Evolutionary conservation across 1,284 basidiomycete genomes (phyloP).

Genomic region (Leccinum insolens): DNA sequence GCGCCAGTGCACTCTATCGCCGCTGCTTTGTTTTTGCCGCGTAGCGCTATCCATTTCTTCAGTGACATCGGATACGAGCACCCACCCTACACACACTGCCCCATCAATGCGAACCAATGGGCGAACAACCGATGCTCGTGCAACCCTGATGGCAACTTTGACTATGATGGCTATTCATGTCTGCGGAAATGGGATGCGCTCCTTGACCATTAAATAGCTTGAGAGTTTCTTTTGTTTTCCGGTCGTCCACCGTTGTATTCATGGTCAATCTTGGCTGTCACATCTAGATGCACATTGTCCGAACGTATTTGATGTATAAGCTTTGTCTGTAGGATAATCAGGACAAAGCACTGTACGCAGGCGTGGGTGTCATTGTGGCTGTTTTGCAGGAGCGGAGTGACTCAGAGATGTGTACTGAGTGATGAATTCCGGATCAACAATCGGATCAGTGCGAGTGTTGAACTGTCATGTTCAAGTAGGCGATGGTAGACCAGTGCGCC

Average conservation of each 20-base stretch:
- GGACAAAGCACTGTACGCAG: not conserved
- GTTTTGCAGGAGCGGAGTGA: not conserved
- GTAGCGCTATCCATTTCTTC: conserved; percentile 78
- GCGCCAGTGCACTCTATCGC: conserved; percentile 88
- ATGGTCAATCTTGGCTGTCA: not conserved
- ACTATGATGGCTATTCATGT: conserved; percentile 39
- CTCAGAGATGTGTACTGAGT: not conserved
- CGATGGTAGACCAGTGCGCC: no score
- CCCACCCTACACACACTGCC: conserved; percentile 64
- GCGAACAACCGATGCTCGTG: conserved; percentile 50
- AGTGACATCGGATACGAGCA: conserved; percentile 58
- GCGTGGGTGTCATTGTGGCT: not conserved
- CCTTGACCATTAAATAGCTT: not conserved
- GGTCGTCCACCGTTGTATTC: not conserved
- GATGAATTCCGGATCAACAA: not conserved
- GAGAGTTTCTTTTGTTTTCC: not conserved
- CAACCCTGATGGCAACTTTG: conserved; percentile 47
- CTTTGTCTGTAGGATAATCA: conserved; percentile 6
- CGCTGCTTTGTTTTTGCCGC: conserved; percentile 69
- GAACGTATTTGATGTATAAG: conserved; percentile 3
- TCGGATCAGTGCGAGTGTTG: no score
- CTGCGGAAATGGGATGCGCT: conserved; percentile 24
- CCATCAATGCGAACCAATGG: conserved; percentile 44
- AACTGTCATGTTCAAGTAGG: no score
- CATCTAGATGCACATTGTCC: not conserved